phyloP scores from a whole-genome alignment of 495 filamentous ascomycete genomes.

The Evansstolkia leycettana region DNA sequence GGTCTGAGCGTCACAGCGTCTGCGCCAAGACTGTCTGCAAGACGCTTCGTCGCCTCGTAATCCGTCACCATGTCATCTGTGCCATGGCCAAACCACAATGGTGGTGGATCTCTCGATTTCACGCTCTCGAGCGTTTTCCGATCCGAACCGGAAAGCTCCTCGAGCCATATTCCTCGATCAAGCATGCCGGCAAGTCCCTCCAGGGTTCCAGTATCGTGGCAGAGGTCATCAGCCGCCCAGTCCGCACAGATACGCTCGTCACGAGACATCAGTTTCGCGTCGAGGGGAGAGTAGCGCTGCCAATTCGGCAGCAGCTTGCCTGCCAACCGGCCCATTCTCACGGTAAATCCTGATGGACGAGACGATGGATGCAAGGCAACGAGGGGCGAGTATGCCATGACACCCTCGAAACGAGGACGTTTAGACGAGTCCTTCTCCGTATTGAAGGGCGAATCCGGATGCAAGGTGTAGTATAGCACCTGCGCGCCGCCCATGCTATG shows the following conservation, averaged over 20 bases:
- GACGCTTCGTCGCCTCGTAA: constrained; percentile 46
- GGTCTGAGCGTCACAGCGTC: constrained; percentile 49
- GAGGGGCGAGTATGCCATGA: constrained; percentile 57
- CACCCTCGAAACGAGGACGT: constrained; percentile 41
- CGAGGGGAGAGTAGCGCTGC: constrained; percentile 46
- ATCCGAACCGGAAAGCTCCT: constrained; percentile 6
- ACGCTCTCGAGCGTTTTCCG: constrained; percentile 20
- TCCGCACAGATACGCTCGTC: constrained; percentile 45
- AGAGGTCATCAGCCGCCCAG: constrained; percentile 48
- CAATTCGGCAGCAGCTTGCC: constrained; percentile 47
- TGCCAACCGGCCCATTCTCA: constrained; percentile 51
- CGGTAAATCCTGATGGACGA: constrained; percentile 44
- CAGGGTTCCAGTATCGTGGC: constrained; percentile 70
- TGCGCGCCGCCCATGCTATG: constrained; percentile 79
- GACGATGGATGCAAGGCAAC: constrained; percentile 50
- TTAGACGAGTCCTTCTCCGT: constrained; percentile 4
- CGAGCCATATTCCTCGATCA: constrained; percentile 37
- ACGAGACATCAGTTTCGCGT: constrained; percentile 44
- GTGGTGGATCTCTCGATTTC: constrained; percentile 12
- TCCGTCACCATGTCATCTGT: constrained; percentile 53
- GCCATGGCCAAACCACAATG: constrained; percentile 55
- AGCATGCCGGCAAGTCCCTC: constrained; percentile 64
- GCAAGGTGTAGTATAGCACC: constrained; percentile 39
- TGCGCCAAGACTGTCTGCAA: constrained; percentile 37
- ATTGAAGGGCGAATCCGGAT: constrained; percentile 9